phyloP scores from a whole-genome alignment of 2,329 filamentous ascomycete species.

The Dactylonectria estremocensis region DNA sequence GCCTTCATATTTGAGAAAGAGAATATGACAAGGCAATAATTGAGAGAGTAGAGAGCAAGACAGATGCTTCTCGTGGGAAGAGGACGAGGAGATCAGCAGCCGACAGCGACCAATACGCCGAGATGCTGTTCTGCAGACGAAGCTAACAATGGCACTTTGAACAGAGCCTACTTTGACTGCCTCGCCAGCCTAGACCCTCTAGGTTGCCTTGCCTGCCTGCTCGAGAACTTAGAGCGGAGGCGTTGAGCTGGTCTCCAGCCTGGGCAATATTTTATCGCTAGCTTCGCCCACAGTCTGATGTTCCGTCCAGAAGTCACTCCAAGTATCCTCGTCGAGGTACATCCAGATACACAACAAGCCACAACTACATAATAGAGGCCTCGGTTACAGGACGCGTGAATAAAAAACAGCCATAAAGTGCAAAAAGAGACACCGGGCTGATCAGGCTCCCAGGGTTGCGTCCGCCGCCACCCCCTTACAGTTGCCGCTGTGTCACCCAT shows the following conservation, averaged over 20 bases:
- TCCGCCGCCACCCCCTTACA: not conserved
- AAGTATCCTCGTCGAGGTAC: slow-evolving; percentile 13
- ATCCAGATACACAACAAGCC: slow-evolving; percentile 9
- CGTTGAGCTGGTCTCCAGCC: not conserved
- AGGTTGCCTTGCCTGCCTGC: not conserved
- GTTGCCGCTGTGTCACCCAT: not conserved
- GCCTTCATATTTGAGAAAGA: slow-evolving; percentile 14
- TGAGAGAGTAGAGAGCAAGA: not conserved
- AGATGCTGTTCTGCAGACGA: not conserved
- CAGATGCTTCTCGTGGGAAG: not conserved
- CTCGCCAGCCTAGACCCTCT: not conserved
- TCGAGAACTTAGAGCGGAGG: not conserved
- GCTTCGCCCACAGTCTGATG: not conserved
- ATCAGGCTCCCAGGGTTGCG: not conserved
- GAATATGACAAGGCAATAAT: not conserved
- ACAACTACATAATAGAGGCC: not conserved
- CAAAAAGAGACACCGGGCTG: too few relatives aligned
- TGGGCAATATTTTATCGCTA: not conserved
- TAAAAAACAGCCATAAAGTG: not conserved
- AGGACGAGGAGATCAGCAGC: not conserved
- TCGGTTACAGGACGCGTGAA: not conserved
- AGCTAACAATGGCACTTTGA: not conserved
- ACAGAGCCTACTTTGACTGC: not conserved
- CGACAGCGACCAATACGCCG: not conserved
- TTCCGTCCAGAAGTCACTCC: slow-evolving; percentile 6